These are phyloP conservation scores for Dendryphion nanum DNA, from an alignment of 2,329 filamentous ascomycete genomes.

Conservation along the genomic window DNA sequence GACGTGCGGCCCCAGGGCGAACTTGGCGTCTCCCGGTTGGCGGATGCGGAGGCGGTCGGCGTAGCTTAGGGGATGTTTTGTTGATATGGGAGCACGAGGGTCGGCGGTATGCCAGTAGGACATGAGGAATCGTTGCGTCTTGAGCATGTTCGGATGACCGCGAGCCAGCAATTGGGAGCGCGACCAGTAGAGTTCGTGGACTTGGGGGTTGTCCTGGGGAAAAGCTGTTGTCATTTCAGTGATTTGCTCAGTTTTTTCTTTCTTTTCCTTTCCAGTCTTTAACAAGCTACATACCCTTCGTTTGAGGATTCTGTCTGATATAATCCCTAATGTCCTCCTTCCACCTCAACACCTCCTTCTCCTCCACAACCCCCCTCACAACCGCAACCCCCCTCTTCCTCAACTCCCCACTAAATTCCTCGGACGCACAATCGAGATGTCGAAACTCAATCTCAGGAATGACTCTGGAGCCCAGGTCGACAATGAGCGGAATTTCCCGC, in stretches of 20 bases:
- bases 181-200: constrained; percentile 54
- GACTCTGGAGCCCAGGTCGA: constrained; percentile 40
- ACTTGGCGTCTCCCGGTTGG: constrained; percentile 53
- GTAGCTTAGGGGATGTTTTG: constrained; percentile 48
- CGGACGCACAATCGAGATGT: constrained; percentile 48
- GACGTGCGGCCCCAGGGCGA: constrained; percentile 57
- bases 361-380: constrained; percentile 45
- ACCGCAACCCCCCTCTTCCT: constrained; percentile 56
- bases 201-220: constrained; percentile 48
- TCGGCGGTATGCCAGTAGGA: constrained; percentile 49
- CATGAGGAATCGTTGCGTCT: constrained; percentile 49
- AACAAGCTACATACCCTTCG: constrained; percentile 28
- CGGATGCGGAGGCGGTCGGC: constrained; percentile 53
- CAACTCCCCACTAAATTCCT: constrained; percentile 57
- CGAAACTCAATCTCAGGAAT: constrained; percentile 50
- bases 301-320: constrained; percentile 47
- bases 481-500: constrained; percentile 47
- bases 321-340: constrained; percentile 47
- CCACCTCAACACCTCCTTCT: constrained; percentile 44
- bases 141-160: constrained; percentile 47
- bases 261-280: not conserved
- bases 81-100: constrained; percentile 43
- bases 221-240: constrained; percentile 40
- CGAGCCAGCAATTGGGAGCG: constrained; percentile 48
- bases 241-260: too few species aligned